Percentiles rank a stretch among this genome's conserved stretches.
Evolutionary conservation across 306 rosid genomes (phyloP).

Genomic region (Vigna radiata): DNA sequence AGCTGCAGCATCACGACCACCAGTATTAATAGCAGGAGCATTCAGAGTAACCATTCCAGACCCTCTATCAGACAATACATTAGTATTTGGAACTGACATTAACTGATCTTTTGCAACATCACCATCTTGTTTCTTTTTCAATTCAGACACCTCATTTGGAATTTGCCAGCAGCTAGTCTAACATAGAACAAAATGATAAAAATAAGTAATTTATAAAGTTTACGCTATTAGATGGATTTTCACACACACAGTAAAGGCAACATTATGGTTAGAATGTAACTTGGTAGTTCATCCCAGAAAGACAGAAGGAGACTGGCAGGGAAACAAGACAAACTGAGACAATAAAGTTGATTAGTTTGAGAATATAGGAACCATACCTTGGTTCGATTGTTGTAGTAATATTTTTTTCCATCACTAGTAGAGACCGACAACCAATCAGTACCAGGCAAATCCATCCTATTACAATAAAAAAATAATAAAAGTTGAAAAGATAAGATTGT

Average conservation of each 20-base stretch:
- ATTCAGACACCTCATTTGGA: slow-evolving; percentile 91
- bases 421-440: slow-evolving; percentile 93
- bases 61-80: slow-evolving; percentile 70
- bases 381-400: slow-evolving; percentile 83
- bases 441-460: slow-evolving; percentile 78
- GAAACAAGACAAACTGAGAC: background rate
- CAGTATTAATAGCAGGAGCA: slow-evolving; percentile 89
- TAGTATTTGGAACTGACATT: slow-evolving; percentile 60
- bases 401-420: slow-evolving; percentile 86
- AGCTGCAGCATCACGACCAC: slow-evolving; percentile 94
- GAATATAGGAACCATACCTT: slow-evolving; percentile 64
- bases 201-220: background rate
- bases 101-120: slow-evolving; percentile 67
- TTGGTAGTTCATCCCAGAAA: background rate
- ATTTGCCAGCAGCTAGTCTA: slow-evolving; percentile 99
- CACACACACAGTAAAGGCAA: background rate
- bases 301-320: slow-evolving; percentile 14
- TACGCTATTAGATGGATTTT: no score
- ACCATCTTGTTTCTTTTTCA: slow-evolving; percentile 78
- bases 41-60: slow-evolving; percentile 70
- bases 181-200: slow-evolving; percentile 38
- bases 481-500: slow-evolving; percentile 12
- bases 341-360: background rate
- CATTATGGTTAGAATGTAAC: slow-evolving; percentile 1
- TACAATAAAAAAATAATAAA: slow-evolving; percentile 31